These are phyloP conservation scores for Hypoxylon sp. DNA, from an alignment of 2,329 filamentous ascomycete genomes.

Conservation along the genomic window DNA sequence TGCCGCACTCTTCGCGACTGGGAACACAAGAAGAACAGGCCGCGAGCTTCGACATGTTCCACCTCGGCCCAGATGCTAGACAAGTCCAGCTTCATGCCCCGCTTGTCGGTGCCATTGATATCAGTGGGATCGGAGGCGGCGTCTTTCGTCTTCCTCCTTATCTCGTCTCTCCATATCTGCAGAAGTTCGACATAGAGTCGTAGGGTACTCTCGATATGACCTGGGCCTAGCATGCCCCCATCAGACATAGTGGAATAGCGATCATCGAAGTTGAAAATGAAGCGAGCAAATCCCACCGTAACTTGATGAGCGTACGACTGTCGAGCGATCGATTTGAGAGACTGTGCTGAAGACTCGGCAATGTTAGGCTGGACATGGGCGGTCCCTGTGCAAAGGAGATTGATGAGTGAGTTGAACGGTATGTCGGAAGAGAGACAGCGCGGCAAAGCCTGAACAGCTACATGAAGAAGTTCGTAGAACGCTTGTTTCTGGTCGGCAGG, in stretches of 20 bases:
- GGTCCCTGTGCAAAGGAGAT: constrained; percentile 93
- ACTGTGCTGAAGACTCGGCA: constrained; percentile 88
- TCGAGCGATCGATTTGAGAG: constrained; percentile 91
- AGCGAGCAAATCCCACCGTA: constrained; percentile 93
- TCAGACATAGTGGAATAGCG: constrained; percentile 98
- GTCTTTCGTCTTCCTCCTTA: constrained; percentile 83
- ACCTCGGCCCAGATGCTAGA: constrained; percentile 92
- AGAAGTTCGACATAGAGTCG: constrained; percentile 92
- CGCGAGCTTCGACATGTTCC: constrained; percentile 95
- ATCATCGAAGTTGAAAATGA: constrained; percentile 99
- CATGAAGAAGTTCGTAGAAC: constrained; percentile 94
- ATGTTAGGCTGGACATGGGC: constrained; percentile 94
- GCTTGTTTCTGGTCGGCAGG: constrained; percentile 86
- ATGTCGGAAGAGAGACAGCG: constrained; percentile 92
- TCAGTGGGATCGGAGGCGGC: constrained; percentile 71
- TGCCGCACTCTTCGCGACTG: constrained; percentile 88
- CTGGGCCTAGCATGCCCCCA: constrained; percentile 91
- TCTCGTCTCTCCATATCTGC: constrained; percentile 97
- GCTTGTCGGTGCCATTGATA: constrained; percentile 68
- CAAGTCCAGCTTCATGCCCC: constrained; percentile 81
- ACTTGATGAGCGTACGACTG: constrained; percentile 95
- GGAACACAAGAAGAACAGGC: constrained; percentile 95
- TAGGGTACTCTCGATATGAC: constrained; percentile 93
- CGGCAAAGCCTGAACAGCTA: constrained; percentile 92
- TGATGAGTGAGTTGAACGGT: constrained; percentile 91